Evolutionary conservation across 2,329 filamentous ascomycete genomes (phyloP).

Genomic region (Davidsoniella australis): DNA sequence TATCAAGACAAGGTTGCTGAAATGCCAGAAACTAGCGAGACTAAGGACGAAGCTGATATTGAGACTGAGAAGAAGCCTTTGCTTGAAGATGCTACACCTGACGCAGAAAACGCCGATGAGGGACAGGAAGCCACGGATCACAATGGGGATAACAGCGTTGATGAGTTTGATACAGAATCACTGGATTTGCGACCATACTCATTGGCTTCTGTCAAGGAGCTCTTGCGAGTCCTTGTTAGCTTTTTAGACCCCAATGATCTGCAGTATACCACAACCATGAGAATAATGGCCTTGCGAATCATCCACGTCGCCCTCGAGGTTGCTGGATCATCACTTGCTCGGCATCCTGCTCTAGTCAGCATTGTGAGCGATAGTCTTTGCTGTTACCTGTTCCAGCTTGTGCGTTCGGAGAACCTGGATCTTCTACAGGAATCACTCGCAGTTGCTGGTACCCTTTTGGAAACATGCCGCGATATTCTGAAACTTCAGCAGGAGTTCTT

Average conservation of each 20-base stretch:
- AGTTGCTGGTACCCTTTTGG: constrained; percentile 76
- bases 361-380: constrained; percentile 89
- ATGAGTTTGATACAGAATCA: constrained; percentile 22
- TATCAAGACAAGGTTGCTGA: not conserved
- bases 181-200: constrained; percentile 72
- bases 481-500: constrained; percentile 96
- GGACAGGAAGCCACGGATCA: not conserved
- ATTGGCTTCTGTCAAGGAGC: constrained; percentile 79
- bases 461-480: constrained; percentile 76
- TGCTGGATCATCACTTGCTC: constrained; percentile 83
- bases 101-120: too few relatives aligned
- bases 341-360: constrained; percentile 71
- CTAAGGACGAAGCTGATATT: not conserved
- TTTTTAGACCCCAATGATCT: constrained; percentile 84
- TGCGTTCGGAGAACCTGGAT: constrained; percentile 89
- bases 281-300: constrained; percentile 92
- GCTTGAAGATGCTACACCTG: too few relatives aligned
- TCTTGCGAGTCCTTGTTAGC: constrained; percentile 86
- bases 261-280: constrained; percentile 84
- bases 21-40: not conserved
- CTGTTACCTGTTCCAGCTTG: constrained; percentile 86
- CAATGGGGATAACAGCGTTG: constrained; percentile 2
- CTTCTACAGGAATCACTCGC: constrained; percentile 85
- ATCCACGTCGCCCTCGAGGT: constrained; percentile 96
- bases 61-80: not conserved